phyloP scores from a whole-genome alignment of 306 rosid genomes.

The Prinsepia uniflora region DNA sequence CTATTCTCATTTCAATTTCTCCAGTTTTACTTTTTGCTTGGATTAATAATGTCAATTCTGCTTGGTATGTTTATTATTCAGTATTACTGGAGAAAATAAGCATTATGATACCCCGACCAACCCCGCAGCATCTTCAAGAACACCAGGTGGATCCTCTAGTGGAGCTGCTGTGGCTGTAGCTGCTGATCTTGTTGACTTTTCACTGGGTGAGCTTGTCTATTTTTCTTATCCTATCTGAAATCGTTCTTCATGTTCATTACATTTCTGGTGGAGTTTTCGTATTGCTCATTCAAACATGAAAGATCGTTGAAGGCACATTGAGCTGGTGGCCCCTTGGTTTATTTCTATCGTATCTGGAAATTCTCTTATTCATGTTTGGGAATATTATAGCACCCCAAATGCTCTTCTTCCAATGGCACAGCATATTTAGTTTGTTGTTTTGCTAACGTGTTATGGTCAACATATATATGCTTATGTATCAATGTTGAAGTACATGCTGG shows the following conservation, averaged over 20 bases:
- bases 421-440: background rate
- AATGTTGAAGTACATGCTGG: background rate
- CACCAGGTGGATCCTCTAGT: slow-evolving; percentile 89
- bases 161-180: slow-evolving; percentile 98
- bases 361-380: background rate
- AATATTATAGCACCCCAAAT: background rate
- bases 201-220: slow-evolving; percentile 60
- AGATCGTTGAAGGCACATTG: background rate
- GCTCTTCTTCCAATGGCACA: background rate
- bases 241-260: slow-evolving; percentile 3
- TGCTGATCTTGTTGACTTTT: slow-evolving; percentile 75
- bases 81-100: slow-evolving; percentile 77
- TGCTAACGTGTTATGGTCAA: background rate
- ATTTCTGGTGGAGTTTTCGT: background rate
- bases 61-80: slow-evolving; percentile 33
- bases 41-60: slow-evolving; percentile 1
- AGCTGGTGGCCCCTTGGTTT: background rate
- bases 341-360: background rate
- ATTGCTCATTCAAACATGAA: background rate
- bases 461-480: background rate
- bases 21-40: background rate
- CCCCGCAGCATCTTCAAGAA: slow-evolving; percentile 61
- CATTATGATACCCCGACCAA: slow-evolving; percentile 81
- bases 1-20: slow-evolving; percentile 2
- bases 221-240: background rate